Evolutionary conservation across 2,329 filamentous ascomycete species (phyloP).

Genomic region (Ambrosiella xylebori): DNA sequence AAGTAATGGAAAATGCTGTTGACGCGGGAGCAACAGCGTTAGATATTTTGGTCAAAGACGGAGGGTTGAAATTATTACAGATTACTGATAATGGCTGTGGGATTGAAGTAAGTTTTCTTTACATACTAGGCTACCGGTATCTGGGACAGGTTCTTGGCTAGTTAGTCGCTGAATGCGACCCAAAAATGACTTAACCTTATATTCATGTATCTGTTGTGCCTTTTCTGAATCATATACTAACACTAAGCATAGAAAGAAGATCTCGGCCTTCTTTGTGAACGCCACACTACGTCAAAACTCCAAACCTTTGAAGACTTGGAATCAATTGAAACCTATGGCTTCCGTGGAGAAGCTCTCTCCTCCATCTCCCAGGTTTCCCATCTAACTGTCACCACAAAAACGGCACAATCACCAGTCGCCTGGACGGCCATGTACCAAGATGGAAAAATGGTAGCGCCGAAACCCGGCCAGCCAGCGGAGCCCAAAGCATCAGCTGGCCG

Average conservation of each 20-base stretch:
- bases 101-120: slow-evolving; percentile 52
- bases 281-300: slow-evolving; percentile 93
- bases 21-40: slow-evolving; percentile 89
- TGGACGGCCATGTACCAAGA: slow-evolving; percentile 81
- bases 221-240: background rate
- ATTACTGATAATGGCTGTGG: slow-evolving; percentile 96
- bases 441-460: slow-evolving; percentile 63
- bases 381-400: slow-evolving; percentile 85
- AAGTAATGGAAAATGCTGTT: slow-evolving; percentile 90
- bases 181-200: background rate
- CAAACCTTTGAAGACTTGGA: slow-evolving; percentile 83
- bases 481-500: slow-evolving; percentile 79
- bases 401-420: slow-evolving; percentile 68
- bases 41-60: slow-evolving; percentile 86
- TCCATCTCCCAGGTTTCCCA: slow-evolving; percentile 98
- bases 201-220: background rate
- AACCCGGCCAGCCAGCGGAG: slow-evolving; percentile 72
- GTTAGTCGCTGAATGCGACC: too few species aligned
- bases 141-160: too few species aligned
- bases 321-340: slow-evolving; percentile 90
- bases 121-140: background rate
- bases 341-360: slow-evolving; percentile 84
- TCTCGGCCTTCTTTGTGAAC: slow-evolving; percentile 76
- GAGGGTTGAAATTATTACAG: slow-evolving; percentile 83
- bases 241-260: slow-evolving; percentile 55